Conservation (phyloP, 208 protist species). For the Kentomonas sorsogonicus region DNA sequence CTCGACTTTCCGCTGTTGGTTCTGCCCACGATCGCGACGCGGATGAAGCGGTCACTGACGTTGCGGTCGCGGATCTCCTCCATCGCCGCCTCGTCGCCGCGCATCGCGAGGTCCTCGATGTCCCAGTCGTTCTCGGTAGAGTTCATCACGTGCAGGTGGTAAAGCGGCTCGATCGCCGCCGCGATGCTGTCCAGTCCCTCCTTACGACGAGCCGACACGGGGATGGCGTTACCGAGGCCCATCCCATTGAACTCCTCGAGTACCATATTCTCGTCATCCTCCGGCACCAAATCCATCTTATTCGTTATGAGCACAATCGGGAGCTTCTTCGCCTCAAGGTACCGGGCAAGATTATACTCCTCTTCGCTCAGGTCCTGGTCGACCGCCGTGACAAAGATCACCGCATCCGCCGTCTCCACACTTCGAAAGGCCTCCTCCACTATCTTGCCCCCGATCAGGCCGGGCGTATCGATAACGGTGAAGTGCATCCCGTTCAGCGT, state of each 20-base stretch:
- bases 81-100: conserved; percentile 81
- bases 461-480: conserved; percentile 88
- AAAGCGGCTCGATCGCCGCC: conserved; percentile 64
- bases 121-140: conserved; percentile 85
- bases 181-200: conserved; percentile 75
- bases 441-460: conserved; percentile 62
- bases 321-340: conserved; percentile 60
- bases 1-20: conserved; percentile 93
- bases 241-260: conserved; percentile 53
- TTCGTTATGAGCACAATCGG: conserved; percentile 78
- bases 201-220: conserved; percentile 56
- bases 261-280: conserved; percentile 40
- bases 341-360: conserved; percentile 62
- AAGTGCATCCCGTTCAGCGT: conserved; percentile 73
- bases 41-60: conserved; percentile 73
- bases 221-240: conserved; percentile 70
- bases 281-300: conserved; percentile 82
- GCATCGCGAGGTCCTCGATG: conserved; percentile 78
- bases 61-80: conserved; percentile 85
- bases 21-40: conserved; percentile 89
- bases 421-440: conserved; percentile 84
- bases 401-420: conserved; percentile 77
- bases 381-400: conserved; percentile 71
- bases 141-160: conserved; percentile 73
- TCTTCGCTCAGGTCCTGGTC: conserved; percentile 57